Conservation (phyloP, 2,329 filamentous ascomycete genomes). For the Penicillium sp. region DNA sequence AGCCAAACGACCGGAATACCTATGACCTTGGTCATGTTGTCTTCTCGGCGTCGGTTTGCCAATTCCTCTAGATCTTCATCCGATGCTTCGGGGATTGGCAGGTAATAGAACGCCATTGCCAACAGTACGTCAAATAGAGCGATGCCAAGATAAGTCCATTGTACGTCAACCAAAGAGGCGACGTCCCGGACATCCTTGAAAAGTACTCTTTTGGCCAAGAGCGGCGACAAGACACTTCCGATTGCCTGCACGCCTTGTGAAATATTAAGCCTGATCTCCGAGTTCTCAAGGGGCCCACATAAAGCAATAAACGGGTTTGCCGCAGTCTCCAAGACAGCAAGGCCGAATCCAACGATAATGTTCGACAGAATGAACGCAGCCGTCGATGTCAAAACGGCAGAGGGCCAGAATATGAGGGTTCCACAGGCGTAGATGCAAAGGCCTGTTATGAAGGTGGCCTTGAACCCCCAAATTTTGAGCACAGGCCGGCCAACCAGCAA, state of each 20-base stretch:
- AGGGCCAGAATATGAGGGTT: constrained; percentile 61
- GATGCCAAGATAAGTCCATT: constrained; percentile 64
- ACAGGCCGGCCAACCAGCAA: constrained; percentile 53
- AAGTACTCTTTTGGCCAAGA: constrained; percentile 57
- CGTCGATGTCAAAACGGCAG: constrained; percentile 59
- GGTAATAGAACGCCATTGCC: constrained; percentile 58
- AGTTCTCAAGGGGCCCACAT: constrained; percentile 58
- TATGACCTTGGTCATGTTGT: constrained; percentile 46
- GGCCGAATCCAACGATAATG: constrained; percentile 58
- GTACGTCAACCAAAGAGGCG: constrained; percentile 55
- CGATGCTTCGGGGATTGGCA: constrained; percentile 60
- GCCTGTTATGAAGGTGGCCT: constrained; percentile 58
- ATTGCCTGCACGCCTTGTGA: constrained; percentile 61
- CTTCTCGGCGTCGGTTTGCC: constrained; percentile 50
- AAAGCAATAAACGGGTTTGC: constrained; percentile 62
- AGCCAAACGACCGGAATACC: constrained; percentile 53
- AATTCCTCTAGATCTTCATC: constrained; percentile 57
- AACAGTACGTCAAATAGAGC: constrained; percentile 58
- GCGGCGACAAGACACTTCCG: constrained; percentile 57
- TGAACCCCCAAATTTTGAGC: constrained; percentile 59
- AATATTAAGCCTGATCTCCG: constrained; percentile 58
- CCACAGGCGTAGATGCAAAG: constrained; percentile 61
- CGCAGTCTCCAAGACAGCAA: constrained; percentile 58
- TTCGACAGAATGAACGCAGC: constrained; percentile 60
- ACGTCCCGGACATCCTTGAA: constrained; percentile 51